Evolutionary conservation across 371 early-diverging fungal genomes (phyloP).

Genomic region (Pancytospora epiphaga): DNA sequence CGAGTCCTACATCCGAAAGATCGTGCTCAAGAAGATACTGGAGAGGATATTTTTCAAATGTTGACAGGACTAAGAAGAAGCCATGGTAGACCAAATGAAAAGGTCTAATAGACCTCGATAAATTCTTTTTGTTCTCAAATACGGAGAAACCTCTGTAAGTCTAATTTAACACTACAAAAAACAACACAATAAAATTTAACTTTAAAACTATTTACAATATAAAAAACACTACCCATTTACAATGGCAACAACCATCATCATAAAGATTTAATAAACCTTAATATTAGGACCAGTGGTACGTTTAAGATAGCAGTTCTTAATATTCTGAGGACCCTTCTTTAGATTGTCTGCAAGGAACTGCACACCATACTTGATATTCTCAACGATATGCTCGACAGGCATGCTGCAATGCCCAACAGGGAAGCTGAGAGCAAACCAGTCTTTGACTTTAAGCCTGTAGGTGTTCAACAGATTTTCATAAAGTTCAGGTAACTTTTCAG

Average conservation of each 20-base stretch:
- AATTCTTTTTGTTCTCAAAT: too few species aligned
- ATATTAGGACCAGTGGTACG: constrained; percentile 82
- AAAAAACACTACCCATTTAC: constrained; percentile 16
- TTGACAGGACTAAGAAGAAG: too few species aligned
- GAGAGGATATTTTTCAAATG: too few species aligned
- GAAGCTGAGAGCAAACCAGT: constrained; percentile 89
- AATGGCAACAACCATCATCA: constrained; percentile 30
- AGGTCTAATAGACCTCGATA: too few species aligned
- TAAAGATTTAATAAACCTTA: constrained; percentile 51
- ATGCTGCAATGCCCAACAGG: constrained; percentile 88
- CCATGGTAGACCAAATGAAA: too few species aligned
- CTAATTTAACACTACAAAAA: too few species aligned
- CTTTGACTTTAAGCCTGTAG: constrained; percentile 97
- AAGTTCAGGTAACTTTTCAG: constrained; percentile 75
- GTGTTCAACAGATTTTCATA: constrained; percentile 83
- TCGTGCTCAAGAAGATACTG: too few species aligned
- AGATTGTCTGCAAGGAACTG: constrained; percentile 88
- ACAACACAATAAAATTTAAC: too few species aligned
- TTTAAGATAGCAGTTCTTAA: constrained; percentile 92
- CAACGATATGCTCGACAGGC: constrained; percentile 80
- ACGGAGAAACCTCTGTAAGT: too few species aligned
- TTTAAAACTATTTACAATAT: background rate
- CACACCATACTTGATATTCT: constrained; percentile 90
- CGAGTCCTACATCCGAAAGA: too few species aligned
- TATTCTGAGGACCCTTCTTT: constrained; percentile 98